phyloP scores from a whole-genome alignment of 225 moss, liverwort and hornwort species.

The Neckera pumila region DNA sequence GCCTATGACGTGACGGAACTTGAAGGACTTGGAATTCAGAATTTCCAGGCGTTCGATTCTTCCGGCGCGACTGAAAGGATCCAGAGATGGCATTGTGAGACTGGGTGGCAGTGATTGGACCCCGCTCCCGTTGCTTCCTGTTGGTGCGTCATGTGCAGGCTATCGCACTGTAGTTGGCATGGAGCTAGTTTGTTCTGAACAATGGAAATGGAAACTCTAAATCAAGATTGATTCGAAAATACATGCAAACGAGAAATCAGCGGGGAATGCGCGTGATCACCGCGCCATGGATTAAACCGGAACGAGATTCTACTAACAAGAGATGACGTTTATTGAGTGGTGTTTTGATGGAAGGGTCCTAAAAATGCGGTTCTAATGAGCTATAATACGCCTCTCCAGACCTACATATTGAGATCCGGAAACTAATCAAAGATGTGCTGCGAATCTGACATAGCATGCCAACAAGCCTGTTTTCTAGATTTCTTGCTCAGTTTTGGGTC shows the following conservation, averaged over 20 bases:
- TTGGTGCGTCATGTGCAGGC: constrained; percentile 5
- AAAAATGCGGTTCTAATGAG: neutral
- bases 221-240: neutral
- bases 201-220: neutral
- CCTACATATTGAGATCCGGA: neutral
- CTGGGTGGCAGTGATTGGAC: neutral
- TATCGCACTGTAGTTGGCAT: neutral
- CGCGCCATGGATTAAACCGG: too few relatives aligned
- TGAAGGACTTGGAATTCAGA: constrained; percentile 65
- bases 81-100: constrained; percentile 54
- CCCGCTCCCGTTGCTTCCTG: neutral
- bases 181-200: neutral
- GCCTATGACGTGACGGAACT: constrained; percentile 67
- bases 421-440: neutral
- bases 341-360: neutral
- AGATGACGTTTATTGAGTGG: neutral
- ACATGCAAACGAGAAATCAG: neutral
- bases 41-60: constrained; percentile 71
- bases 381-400: neutral
- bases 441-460: too few relatives aligned
- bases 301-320: neutral
- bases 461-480: neutral
- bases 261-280: neutral
- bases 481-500: neutral
- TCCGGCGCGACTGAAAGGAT: constrained; percentile 12